A percentile compares a stretch with the other conserved stretches of the same genome.
phyloP scores from a whole-genome alignment of 768 basidiomycete genomes.

The Boletus pseudo-olivaceus region DNA sequence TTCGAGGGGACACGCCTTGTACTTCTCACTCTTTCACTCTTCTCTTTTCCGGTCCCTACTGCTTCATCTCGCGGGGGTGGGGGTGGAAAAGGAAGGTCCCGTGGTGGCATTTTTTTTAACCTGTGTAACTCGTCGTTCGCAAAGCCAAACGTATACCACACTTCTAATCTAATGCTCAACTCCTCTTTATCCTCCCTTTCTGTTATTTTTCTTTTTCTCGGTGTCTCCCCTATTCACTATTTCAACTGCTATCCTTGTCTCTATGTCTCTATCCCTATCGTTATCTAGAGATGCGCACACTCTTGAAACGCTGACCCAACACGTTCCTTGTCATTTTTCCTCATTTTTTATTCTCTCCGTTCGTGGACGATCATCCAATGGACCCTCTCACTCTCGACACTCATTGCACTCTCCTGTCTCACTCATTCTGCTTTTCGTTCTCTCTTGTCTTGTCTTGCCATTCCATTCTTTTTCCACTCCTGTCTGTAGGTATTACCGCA shows the following conservation, averaged over 20 bases:
- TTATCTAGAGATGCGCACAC: not conserved
- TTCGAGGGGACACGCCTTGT: constrained; percentile 10
- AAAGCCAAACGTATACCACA: constrained; percentile 17
- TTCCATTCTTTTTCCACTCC: not conserved
- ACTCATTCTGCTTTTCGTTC: not conserved
- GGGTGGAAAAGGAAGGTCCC: not conserved
- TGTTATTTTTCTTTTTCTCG: not conserved
- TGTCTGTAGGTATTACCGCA: constrained; percentile 6
- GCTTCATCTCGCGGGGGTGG: constrained; percentile 10
- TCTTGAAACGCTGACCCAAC: not conserved
- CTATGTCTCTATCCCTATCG: constrained; percentile 3
- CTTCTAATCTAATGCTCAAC: constrained; percentile 11
- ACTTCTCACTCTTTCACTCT: not conserved
- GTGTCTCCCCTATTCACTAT: not conserved
- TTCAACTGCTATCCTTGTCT: not conserved
- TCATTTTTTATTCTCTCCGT: not conserved
- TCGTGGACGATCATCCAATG: constrained; percentile 2
- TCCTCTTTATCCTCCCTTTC: not conserved
- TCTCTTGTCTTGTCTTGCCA: not conserved
- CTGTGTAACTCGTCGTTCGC: constrained; percentile 8
- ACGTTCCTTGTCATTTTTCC: constrained; percentile 7
- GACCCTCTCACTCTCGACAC: constrained; percentile 4
- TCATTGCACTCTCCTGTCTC: not conserved
- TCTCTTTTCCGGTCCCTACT: not conserved
- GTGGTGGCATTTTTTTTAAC: not conserved